These are phyloP conservation scores for Paxillus rubicundulus DNA, from an alignment of 768 basidiomycete species.

Conservation along the genomic window DNA sequence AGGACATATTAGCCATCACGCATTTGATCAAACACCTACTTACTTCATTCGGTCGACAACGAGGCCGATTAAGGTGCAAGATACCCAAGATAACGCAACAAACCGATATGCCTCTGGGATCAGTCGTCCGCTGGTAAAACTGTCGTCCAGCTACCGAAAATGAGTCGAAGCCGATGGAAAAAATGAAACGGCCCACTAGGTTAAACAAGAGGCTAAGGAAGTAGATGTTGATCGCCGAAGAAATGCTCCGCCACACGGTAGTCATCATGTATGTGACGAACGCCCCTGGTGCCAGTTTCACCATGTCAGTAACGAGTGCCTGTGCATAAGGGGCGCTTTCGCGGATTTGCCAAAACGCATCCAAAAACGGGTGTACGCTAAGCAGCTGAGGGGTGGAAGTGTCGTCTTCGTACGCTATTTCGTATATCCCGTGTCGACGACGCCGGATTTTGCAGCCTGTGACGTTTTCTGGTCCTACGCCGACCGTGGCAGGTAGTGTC, in stretches of 20 bases:
- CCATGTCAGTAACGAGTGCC: constrained; percentile 15
- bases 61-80: constrained; percentile 22
- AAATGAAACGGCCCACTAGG: constrained; percentile 7
- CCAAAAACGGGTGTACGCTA: constrained; percentile 1
- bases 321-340: constrained; percentile 1
- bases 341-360: background rate
- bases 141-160: constrained; percentile 12
- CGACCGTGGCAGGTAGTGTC: background rate
- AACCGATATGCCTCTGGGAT: constrained; percentile 8
- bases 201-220: constrained; percentile 33
- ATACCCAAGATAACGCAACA: constrained; percentile 30
- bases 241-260: constrained; percentile 29
- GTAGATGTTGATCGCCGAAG: constrained; percentile 37
- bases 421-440: constrained; percentile 21
- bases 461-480: background rate
- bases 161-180: background rate
- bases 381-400: background rate
- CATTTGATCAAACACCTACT: constrained; percentile 7
- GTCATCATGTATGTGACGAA: constrained; percentile 26
- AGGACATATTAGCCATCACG: background rate
- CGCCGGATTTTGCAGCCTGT: constrained; percentile 6
- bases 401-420: constrained; percentile 20
- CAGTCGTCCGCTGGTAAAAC: background rate
- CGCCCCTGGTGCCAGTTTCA: constrained; percentile 18
- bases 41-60: constrained; percentile 21